These are phyloP conservation scores for Fraxinus paxiana DNA, from an alignment of 305 asterid genomes.

Conservation along the genomic window DNA sequence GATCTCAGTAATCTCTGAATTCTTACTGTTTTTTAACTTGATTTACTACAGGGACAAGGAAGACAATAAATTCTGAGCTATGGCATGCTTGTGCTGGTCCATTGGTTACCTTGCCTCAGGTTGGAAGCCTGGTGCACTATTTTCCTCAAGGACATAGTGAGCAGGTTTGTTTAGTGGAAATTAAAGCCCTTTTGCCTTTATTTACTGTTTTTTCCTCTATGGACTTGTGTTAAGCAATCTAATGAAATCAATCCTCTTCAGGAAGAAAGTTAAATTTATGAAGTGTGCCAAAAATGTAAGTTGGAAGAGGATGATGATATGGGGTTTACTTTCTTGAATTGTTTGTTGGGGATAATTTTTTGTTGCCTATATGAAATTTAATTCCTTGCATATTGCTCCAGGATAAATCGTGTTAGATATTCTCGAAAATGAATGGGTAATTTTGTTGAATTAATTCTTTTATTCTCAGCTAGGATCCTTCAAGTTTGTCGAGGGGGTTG, in stretches of 20 bases:
- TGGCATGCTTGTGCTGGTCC: constrained; percentile 99
- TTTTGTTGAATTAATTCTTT: not conserved
- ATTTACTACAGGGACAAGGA: constrained; percentile 46
- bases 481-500: not conserved
- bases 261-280: not conserved
- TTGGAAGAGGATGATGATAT: not conserved
- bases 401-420: not conserved
- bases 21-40: constrained; percentile 5
- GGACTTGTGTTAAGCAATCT: not conserved
- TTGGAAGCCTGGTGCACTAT: constrained; percentile 90
- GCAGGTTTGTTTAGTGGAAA: constrained; percentile 46
- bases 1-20: not conserved
- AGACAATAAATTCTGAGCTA: constrained; percentile 72
- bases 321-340: not conserved
- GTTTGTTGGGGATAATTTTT: not conserved
- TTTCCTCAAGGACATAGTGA: constrained; percentile 97
- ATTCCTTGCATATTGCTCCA: not conserved
- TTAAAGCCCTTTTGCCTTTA: not conserved
- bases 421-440: not conserved
- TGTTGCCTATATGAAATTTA: not conserved
- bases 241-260: not conserved
- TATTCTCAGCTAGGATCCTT: not conserved
- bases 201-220: not conserved
- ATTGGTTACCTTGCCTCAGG: constrained; percentile 81
- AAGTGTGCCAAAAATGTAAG: not conserved